These are phyloP conservation scores for Euptelea pleiosperma DNA, from an alignment of 164 flowering plant genomes.

Conservation along the genomic window DNA sequence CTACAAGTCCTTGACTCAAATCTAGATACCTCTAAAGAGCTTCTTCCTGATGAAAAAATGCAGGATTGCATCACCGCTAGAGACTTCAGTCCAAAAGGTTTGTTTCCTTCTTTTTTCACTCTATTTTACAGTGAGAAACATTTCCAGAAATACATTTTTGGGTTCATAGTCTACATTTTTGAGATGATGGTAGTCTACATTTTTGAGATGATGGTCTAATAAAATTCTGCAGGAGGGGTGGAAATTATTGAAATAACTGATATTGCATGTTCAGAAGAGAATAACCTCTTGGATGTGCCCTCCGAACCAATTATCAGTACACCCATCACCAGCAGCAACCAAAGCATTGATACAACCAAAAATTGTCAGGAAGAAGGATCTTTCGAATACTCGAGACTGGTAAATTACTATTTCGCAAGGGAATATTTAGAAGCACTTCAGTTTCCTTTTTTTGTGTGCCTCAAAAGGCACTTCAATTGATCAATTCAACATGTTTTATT, in stretches of 20 bases:
- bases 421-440: not conserved
- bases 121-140: constrained; percentile 1
- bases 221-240: constrained; percentile 30
- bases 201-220: not conserved
- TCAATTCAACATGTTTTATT: too few relatives aligned
- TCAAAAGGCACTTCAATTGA: too few relatives aligned
- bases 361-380: too few relatives aligned
- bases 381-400: constrained; percentile 36
- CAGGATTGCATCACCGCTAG: constrained; percentile 18
- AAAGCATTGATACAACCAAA: too few relatives aligned
- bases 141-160: not conserved
- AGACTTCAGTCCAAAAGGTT: constrained; percentile 38
- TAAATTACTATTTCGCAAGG: constrained; percentile 20
- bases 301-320: constrained; percentile 24
- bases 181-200: too few relatives aligned
- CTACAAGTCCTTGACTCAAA: constrained; percentile 16
- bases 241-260: constrained; percentile 25
- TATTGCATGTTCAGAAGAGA: constrained; percentile 21
- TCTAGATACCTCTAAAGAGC: constrained; percentile 17
- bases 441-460: constrained; percentile 5
- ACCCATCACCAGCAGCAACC: constrained; percentile 12
- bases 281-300: constrained; percentile 14
- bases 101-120: too few relatives aligned
- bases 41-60: constrained; percentile 16
- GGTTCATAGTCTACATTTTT: not conserved